Conservation (phyloP, 2,329 filamentous ascomycete genomes). For the Westerdykella sp. region DNA sequence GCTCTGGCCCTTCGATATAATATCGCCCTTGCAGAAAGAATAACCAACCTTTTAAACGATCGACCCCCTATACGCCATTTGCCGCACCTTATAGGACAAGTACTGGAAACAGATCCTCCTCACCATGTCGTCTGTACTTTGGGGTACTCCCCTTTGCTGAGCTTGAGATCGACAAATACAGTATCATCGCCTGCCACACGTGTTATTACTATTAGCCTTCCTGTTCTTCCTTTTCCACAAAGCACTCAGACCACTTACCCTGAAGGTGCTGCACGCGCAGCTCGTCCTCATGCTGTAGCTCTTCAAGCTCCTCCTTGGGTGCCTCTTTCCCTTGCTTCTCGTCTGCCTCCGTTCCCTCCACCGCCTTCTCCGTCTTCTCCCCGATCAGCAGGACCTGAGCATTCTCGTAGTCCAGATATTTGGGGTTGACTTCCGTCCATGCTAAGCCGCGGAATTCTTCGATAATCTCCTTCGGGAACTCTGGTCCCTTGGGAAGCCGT, state of each 20-base stretch:
- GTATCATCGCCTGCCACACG: conserved; percentile 48
- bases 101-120: no score
- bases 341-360: conserved; percentile 52
- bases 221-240: no score
- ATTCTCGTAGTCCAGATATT: conserved; percentile 67
- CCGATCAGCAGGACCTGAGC: conserved; percentile 76
- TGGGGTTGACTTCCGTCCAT: conserved; percentile 68
- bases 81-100: no score
- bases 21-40: no score
- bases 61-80: no score
- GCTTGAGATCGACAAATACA: conserved; percentile 55
- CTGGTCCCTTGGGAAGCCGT: conserved; percentile 57
- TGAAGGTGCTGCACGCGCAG: conserved; percentile 56
- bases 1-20: no score
- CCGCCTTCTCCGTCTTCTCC: conserved; percentile 54
- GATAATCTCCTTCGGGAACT: conserved; percentile 65
- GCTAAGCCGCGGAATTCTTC: conserved; percentile 66
- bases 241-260: conserved; percentile 34
- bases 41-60: no score
- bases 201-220: no score
- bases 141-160: conserved; percentile 56
- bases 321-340: conserved; percentile 54
- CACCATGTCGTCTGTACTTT: conserved; percentile 32
- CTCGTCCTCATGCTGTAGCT: conserved; percentile 69
- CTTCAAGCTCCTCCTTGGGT: conserved; percentile 65